Conservation (phyloP, 169 alveolate genomes). For the Cryptosporidium sp. region DNA sequence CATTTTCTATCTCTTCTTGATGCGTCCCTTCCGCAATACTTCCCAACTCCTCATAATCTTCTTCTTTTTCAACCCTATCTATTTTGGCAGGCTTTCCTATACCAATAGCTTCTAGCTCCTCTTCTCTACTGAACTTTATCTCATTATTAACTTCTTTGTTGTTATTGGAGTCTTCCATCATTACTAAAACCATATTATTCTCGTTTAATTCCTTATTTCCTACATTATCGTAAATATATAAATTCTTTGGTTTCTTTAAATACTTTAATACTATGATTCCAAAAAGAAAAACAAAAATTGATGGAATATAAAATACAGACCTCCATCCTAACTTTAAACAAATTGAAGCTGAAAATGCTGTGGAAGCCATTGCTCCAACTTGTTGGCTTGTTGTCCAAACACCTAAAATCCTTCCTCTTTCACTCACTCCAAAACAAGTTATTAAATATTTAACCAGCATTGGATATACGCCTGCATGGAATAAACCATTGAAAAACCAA, state of each 20-base stretch:
- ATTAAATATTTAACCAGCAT: conserved; percentile 76
- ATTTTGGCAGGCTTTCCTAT: neutral
- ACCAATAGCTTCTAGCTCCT: neutral
- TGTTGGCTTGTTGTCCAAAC: conserved; percentile 82
- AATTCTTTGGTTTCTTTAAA: conserved; percentile 24
- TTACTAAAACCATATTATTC: conserved; percentile 25
- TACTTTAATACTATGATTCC: conserved; percentile 66
- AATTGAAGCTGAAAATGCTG: conserved; percentile 80
- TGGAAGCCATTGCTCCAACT: conserved; percentile 78
- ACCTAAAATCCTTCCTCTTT: conserved; percentile 78
- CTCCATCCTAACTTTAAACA: conserved; percentile 80
- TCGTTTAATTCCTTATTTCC: neutral
- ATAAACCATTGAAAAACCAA: conserved; percentile 80
- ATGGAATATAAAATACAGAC: conserved; percentile 77
- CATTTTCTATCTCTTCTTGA: neutral
- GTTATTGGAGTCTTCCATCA: conserved; percentile 14
- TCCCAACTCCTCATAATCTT: neutral
- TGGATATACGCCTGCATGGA: conserved; percentile 81
- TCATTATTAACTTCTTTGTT: neutral
- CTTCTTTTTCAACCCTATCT: neutral
- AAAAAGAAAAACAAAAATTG: conserved; percentile 63
- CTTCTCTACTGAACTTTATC: neutral
- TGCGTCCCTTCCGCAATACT: neutral
- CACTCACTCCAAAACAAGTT: conserved; percentile 47
- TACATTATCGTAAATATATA: conserved; percentile 16